phyloP scores from a whole-genome alignment of 768 basidiomycete species.

The Lyophyllum atratum region DNA sequence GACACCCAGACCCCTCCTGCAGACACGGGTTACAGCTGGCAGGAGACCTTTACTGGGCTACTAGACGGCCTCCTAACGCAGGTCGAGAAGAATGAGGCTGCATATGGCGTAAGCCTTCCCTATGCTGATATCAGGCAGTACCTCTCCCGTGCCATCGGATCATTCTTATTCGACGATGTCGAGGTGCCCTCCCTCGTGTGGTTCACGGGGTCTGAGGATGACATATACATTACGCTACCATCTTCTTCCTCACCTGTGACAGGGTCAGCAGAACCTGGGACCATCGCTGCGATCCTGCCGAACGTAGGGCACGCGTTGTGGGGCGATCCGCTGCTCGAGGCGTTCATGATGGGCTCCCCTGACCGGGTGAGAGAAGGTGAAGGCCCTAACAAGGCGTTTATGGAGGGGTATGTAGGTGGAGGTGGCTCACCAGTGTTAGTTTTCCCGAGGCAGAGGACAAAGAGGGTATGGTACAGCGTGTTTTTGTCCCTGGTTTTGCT shows the following conservation, averaged over 20 bases:
- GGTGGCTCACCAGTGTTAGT: conserved; percentile 51
- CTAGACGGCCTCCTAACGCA: conserved; percentile 58
- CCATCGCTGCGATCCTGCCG: conserved; percentile 50
- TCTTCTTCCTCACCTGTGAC: conserved; percentile 5
- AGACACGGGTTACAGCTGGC: conserved; percentile 66
- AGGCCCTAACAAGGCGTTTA: conserved; percentile 48
- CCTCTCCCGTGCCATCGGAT: conserved; percentile 72
- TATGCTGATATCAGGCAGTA: conserved; percentile 46
- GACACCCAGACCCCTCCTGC: conserved; percentile 21
- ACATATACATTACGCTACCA: conserved; percentile 52
- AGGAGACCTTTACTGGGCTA: conserved; percentile 65
- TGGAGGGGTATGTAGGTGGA: conserved; percentile 60
- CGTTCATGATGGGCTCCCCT: conserved; percentile 48
- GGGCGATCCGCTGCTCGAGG: conserved; percentile 78
- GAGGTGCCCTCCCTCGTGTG: conserved; percentile 69
- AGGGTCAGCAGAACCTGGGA: conserved; percentile 21
- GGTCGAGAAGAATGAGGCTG: conserved; percentile 32
- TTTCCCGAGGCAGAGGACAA: conserved; percentile 71
- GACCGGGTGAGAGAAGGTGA: conserved; percentile 20
- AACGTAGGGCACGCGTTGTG: conserved; percentile 60
- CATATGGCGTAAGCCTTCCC: conserved; percentile 30
- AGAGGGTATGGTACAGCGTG: conserved; percentile 75
- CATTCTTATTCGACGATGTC: conserved; percentile 76
- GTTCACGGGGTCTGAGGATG: conserved; percentile 60
- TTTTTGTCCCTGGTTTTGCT: conserved; percentile 62